phyloP scores from a whole-genome alignment of 2,329 filamentous ascomycete genomes.

The Fusarium denticulatum region DNA sequence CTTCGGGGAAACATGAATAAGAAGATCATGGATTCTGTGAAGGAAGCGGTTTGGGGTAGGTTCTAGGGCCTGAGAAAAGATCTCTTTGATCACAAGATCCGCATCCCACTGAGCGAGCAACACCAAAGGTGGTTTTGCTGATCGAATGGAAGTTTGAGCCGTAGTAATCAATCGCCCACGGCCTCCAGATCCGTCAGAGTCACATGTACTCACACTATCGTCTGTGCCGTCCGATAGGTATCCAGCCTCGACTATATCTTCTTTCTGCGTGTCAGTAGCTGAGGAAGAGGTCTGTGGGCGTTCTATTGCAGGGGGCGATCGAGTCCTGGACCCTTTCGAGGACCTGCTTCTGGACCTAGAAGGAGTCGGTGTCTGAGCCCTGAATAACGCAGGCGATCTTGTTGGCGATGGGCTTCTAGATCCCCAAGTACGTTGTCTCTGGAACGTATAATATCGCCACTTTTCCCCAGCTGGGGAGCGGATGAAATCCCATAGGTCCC shows the following conservation, averaged over 20 bases:
- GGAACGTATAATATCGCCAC: conserved; percentile 9
- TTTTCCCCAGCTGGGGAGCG: conserved; percentile 26
- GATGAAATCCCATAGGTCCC: conserved; percentile 31
- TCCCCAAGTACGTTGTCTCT: neutral
- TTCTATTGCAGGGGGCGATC: neutral
- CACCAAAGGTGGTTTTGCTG: conserved; percentile 24
- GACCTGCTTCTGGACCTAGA: neutral
- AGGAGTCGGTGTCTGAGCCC: neutral
- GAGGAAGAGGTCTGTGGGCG: neutral
- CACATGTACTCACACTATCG: neutral
- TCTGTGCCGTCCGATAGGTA: neutral
- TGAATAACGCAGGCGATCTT: neutral
- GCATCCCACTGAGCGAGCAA: conserved; percentile 33
- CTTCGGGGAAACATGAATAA: conserved; percentile 1
- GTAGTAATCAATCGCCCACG: neutral
- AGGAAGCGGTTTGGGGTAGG: neutral
- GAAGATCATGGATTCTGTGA: neutral
- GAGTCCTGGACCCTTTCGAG: neutral
- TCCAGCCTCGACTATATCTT: neutral
- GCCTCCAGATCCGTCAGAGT: neutral
- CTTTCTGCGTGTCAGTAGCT: neutral
- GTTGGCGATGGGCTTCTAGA: neutral
- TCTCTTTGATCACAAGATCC: conserved; percentile 15
- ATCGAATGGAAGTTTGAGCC: neutral
- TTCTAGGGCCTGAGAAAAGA: conserved; percentile 15